Conservation (phyloP, 371 early-diverging fungal genomes). For the Haplosporangium sp. region DNA sequence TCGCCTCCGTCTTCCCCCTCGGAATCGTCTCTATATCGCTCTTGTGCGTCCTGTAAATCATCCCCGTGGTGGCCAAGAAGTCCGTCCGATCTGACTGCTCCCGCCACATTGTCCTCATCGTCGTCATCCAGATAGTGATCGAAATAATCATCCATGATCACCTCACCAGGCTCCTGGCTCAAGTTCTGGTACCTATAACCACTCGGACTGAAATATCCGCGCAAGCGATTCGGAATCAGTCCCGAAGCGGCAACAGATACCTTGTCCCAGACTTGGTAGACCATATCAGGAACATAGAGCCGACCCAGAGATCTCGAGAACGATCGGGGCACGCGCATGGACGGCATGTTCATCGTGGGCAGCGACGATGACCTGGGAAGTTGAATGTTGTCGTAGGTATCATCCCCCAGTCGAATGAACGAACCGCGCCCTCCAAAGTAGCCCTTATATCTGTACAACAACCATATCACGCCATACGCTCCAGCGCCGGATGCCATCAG, state of each 20-base stretch:
- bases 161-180: conserved; percentile 50
- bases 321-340: conserved; percentile 26
- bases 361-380: conserved; percentile 42
- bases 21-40: conserved; percentile 40
- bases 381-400: conserved; percentile 38
- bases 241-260: conserved; percentile 6
- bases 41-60: conserved; percentile 44
- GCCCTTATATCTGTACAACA: conserved; percentile 29
- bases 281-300: conserved; percentile 33
- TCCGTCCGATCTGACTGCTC: conserved; percentile 3
- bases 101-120: conserved; percentile 28
- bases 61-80: conserved; percentile 12
- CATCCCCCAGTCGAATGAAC: conserved; percentile 39
- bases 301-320: conserved; percentile 30
- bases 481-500: conserved; percentile 38
- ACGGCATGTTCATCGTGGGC: conserved; percentile 44
- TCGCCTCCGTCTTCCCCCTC: conserved; percentile 13
- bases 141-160: conserved; percentile 56
- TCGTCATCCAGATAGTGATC: conserved; percentile 55
- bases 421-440: conserved; percentile 23
- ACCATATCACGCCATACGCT: conserved; percentile 23
- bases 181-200: conserved; percentile 47
- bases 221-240: conserved; percentile 26
- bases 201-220: conserved; percentile 21
- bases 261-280: conserved; percentile 42